These are phyloP conservation scores for Ceriops zippeliana DNA, from an alignment of 345 rosid genomes.

Conservation along the genomic window DNA sequence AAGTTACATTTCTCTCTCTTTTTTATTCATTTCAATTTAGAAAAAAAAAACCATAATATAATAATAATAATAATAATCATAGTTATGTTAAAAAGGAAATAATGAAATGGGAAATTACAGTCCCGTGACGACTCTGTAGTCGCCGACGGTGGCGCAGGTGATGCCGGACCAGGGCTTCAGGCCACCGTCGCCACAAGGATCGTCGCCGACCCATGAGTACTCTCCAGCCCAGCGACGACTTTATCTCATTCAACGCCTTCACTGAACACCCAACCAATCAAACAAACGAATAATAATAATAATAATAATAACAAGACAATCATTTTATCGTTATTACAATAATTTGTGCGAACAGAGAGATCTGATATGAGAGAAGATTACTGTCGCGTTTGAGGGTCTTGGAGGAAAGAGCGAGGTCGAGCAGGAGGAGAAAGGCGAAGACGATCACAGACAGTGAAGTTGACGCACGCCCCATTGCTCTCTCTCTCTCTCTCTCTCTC, in stretches of 20 bases:
- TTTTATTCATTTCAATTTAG: background rate
- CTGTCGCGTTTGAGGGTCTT: conserved; percentile 61
- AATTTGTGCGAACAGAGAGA: background rate
- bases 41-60: no score
- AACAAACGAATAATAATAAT: no score
- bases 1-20: no score
- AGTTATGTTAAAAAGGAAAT: background rate
- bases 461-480: conserved; percentile 14
- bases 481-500: no score
- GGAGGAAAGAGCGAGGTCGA: conserved; percentile 34
- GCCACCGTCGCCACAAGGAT: conserved; percentile 90
- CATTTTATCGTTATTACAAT: background rate
- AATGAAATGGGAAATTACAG: conserved; percentile 39
- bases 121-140: conserved; percentile 84
- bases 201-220: conserved; percentile 98
- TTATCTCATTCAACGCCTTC: conserved; percentile 94
- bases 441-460: conserved; percentile 19
- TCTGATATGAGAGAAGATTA: conserved; percentile 4
- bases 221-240: conserved; percentile 97
- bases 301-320: no score
- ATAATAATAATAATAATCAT: background rate
- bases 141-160: conserved; percentile 84
- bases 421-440: conserved; percentile 31
- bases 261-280: conserved; percentile 33
- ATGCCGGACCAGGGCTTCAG: conserved; percentile 95